Evolutionary conservation across 768 basidiomycete species (phyloP).

Genomic region (Suillus hirtellus): DNA sequence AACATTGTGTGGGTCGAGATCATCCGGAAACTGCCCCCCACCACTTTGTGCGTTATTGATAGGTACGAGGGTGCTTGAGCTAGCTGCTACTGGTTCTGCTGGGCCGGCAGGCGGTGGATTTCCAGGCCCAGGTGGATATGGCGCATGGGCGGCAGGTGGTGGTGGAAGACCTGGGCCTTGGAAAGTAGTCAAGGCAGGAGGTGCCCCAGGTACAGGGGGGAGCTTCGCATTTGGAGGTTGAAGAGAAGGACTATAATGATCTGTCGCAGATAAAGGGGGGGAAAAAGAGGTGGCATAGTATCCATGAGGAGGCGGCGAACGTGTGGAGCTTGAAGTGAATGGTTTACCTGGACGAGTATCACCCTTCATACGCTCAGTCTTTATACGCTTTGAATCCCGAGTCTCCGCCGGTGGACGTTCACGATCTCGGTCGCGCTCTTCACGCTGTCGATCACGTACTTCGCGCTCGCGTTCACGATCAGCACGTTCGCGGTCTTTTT

Average conservation of each 20-base stretch:
- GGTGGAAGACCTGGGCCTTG: constrained; percentile 39
- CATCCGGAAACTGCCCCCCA: constrained; percentile 35
- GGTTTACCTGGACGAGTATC: constrained; percentile 42
- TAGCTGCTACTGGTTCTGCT: constrained; percentile 22
- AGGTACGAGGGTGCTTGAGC: constrained; percentile 27
- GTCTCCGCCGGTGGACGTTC: constrained; percentile 44
- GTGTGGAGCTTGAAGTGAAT: constrained; percentile 23
- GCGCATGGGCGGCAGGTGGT: constrained; percentile 32
- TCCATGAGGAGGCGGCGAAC: constrained; percentile 36
- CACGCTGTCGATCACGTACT: constrained; percentile 37
- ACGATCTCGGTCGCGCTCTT: constrained; percentile 45
- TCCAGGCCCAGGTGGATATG: constrained; percentile 33
- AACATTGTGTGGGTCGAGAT: constrained; percentile 20
- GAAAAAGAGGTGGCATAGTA: constrained; percentile 25
- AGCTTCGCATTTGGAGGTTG: constrained; percentile 43
- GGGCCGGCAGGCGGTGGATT: constrained; percentile 34
- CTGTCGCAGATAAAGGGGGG: constrained; percentile 29
- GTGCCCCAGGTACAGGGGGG: constrained; percentile 27
- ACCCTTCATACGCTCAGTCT: constrained; percentile 50
- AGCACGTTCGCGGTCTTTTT: constrained; percentile 43
- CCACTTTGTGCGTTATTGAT: constrained; percentile 27
- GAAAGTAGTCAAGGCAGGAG: constrained; percentile 31
- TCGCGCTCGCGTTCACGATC: constrained; percentile 42
- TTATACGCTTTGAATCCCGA: constrained; percentile 63
- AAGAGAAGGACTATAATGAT: constrained; percentile 36